Conservation (phyloP, 495 filamentous ascomycete genomes). For the Aspergillus ostianus region DNA sequence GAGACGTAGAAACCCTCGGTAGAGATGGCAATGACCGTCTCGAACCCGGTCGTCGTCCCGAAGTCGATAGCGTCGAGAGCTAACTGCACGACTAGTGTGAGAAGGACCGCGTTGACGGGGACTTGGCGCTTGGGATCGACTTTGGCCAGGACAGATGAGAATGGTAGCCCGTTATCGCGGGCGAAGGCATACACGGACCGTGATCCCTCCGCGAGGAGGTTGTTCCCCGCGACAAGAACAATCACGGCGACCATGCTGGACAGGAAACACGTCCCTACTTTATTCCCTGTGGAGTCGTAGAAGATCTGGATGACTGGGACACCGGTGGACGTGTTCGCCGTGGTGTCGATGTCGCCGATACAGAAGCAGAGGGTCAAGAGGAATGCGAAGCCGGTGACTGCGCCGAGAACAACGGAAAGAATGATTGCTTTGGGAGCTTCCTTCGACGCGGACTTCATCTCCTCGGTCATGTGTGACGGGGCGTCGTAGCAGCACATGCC, state of each 20-base stretch:
- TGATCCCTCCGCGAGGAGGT: constrained; percentile 45
- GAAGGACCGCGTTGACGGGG: constrained; percentile 49
- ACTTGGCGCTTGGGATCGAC: constrained; percentile 42
- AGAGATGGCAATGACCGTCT: constrained; percentile 55
- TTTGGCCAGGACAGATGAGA: constrained; percentile 40
- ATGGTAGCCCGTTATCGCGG: constrained; percentile 48
- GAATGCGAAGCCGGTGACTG: constrained; percentile 52
- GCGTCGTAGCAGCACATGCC: constrained; percentile 57
- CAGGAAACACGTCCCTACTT: constrained; percentile 42
- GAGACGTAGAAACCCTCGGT: constrained; percentile 61
- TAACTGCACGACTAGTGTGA: constrained; percentile 50
- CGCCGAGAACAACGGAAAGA: constrained; percentile 49
- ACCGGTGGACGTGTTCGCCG: constrained; percentile 42
- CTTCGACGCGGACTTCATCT: constrained; percentile 49
- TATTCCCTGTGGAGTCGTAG: constrained; percentile 46
- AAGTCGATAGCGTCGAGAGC: constrained; percentile 58
- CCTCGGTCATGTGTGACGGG: constrained; percentile 48
- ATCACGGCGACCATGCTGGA: constrained; percentile 45
- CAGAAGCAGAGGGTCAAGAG: constrained; percentile 51
- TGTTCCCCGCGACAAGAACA: constrained; percentile 38
- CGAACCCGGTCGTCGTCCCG: constrained; percentile 55
- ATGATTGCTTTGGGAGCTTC: constrained; percentile 57
- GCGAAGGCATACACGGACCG: constrained; percentile 50
- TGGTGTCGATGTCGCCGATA: constrained; percentile 45
- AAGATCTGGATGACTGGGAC: constrained; percentile 51